Percentiles rank a stretch among this genome's conserved stretches.
Conservation (phyloP, 805 yeast genomes). For the Kodamaea restingae region DNA sequence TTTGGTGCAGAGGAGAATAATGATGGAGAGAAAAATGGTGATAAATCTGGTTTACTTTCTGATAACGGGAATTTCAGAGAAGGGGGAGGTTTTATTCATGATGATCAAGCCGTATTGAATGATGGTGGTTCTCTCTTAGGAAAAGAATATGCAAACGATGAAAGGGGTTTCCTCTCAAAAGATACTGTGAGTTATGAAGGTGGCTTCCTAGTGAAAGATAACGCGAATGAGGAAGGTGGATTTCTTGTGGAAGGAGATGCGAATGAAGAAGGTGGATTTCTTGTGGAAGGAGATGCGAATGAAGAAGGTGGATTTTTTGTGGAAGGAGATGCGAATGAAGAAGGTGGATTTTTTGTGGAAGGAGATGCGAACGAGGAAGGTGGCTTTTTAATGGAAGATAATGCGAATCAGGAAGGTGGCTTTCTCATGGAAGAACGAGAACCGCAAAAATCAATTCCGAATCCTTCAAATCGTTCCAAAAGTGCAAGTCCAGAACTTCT, state of each 20-base stretch:
- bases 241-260: conserved; percentile 1
- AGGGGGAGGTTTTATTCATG: conserved; percentile 17
- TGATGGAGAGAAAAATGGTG: too few relatives aligned
- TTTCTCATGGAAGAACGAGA: background rate
- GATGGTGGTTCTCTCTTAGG: too few relatives aligned
- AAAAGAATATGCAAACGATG: too few relatives aligned
- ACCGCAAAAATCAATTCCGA: too few relatives aligned
- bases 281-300: background rate
- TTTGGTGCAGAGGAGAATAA: conserved; percentile 15
- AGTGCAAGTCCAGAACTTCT: too few relatives aligned
- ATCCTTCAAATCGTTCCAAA: too few relatives aligned
- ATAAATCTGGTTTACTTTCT: too few relatives aligned
- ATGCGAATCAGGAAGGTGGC: background rate
- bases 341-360: conserved; percentile 4
- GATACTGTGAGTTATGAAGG: too few relatives aligned
- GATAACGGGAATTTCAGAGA: too few relatives aligned
- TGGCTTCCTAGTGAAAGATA: too few relatives aligned
- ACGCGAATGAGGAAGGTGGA: conserved; percentile 7
- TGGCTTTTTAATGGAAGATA: conserved; percentile 1
- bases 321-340: conserved; percentile 1
- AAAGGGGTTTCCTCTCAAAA: too few relatives aligned
- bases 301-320: conserved; percentile 8
- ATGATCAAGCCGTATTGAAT: too few relatives aligned
- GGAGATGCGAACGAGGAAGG: conserved; percentile 5
- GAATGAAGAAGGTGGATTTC: conserved; percentile 9